These are phyloP conservation scores for Epichloe hybrida DNA, from an alignment of 2,329 filamentous ascomycete genomes.

Conservation along the genomic window DNA sequence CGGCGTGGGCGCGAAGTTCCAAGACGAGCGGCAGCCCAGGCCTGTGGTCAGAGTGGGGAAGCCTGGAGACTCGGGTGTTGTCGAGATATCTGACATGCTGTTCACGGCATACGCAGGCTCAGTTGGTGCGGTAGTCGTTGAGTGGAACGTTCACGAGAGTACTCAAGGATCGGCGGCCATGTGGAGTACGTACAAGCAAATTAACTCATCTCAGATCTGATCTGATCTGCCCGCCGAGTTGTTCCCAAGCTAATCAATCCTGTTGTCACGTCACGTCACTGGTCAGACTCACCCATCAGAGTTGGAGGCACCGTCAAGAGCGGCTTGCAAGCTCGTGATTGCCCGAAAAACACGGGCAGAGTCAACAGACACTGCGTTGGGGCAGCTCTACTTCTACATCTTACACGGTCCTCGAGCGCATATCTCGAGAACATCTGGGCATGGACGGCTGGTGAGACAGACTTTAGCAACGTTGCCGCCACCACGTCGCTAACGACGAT, in stretches of 20 bases:
- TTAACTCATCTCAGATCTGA: too few species aligned
- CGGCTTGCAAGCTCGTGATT: slow-evolving; percentile 9
- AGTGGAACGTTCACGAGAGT: slow-evolving; percentile 45
- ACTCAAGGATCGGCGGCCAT: slow-evolving; percentile 30
- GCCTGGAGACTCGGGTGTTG: slow-evolving; percentile 38
- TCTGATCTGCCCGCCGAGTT: too few species aligned
- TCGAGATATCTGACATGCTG: slow-evolving; percentile 52
- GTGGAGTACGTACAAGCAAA: slow-evolving; percentile 24
- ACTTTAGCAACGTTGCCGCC: too few species aligned
- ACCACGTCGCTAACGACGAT: neutral
- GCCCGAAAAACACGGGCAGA: slow-evolving; percentile 9
- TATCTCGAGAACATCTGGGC: slow-evolving; percentile 43
- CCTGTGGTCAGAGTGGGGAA: slow-evolving; percentile 45
- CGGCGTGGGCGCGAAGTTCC: slow-evolving; percentile 35
- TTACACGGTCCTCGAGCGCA: slow-evolving; percentile 31
- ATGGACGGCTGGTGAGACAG: slow-evolving; percentile 52
- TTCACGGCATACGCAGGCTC: slow-evolving; percentile 44
- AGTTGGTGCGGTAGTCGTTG: slow-evolving; percentile 47
- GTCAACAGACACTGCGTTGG: slow-evolving; percentile 40
- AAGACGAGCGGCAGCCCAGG: slow-evolving; percentile 35
- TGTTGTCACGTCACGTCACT: too few species aligned
- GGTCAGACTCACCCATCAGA: slow-evolving; percentile 30
- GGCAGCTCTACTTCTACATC: slow-evolving; percentile 38
- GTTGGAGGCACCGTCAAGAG: slow-evolving; percentile 22
- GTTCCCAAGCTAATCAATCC: too few species aligned